Base-by-base conservation (phyloP, 805 yeast species). In the Yarrowia sp. region DNA sequence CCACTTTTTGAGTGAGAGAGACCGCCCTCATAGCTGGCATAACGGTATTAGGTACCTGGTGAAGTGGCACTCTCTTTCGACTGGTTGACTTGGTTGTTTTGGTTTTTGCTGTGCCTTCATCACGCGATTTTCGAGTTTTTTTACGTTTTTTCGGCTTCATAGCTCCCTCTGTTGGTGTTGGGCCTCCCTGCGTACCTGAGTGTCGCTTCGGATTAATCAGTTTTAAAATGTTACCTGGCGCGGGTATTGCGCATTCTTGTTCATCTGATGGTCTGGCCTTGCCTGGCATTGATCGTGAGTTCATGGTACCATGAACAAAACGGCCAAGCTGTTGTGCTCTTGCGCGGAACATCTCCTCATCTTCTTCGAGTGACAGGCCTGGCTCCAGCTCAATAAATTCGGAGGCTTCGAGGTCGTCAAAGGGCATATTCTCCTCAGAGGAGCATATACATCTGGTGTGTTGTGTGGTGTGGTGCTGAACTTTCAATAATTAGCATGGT, bases 331-430 rank as follows among this genome's bases (percentile, higher is more conserved):
- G 59, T 12, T 36, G 59, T 4, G 59, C 32, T 10, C 22, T 22
- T 4, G 43, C 32, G 8, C 32, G 43, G 14, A 51, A 51, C 59
- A 51, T 51, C 22, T 51, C 43, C 7, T 51, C 59, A 21, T 51
- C 59, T 22, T 51, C 59, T 22, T n/a, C 59, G 33, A 32, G 59
- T n/a, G 59, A 51, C n/a, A 35, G 30, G n/a, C 59, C 59, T 11
- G 41, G 41, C 22, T 35, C 59, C 16, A 43, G 59, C 35, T 51
- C 59, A n/a, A 19, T 26, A 16, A 51, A 35, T 6, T 51, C 43
- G 22, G 43, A 22, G 9, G 43, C 59, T 35, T 16, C 59, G 43
- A 51, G 59, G 35, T 51, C 59, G 16, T 51, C 59, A 16, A 22
- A n/a, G 10, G 40, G 17, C 43, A 51, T 35, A n/a, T 14, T 51